Conservation (phyloP, 2,329 filamentous ascomycete genomes). For the Fusarium poae region DNA sequence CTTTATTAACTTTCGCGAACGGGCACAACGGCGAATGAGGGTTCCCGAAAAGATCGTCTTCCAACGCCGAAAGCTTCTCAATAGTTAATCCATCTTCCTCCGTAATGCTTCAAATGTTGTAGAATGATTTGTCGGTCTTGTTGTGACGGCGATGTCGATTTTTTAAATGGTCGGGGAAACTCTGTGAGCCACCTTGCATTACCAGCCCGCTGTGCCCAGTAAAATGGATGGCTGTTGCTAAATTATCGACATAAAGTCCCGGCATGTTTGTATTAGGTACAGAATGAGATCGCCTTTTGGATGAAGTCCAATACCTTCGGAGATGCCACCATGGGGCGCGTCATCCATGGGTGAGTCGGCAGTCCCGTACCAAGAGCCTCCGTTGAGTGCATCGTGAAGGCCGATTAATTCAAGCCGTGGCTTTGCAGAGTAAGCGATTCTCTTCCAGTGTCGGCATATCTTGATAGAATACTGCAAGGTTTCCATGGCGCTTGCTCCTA, state of each 20-base stretch:
- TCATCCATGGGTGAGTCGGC: conserved; percentile 7
- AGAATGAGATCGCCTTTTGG: conserved; percentile 2
- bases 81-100: conserved; percentile 14
- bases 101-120: conserved; percentile 3
- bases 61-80: conserved; percentile 3
- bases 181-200: conserved; percentile 19
- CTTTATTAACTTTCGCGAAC: background rate
- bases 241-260: conserved; percentile 10
- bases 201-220: background rate
- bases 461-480: background rate
- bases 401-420: background rate
- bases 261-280: conserved; percentile 12
- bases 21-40: background rate
- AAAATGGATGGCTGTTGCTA: background rate
- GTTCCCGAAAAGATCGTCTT: background rate
- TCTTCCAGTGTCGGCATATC: background rate
- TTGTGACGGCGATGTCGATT: conserved; percentile 5
- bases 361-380: background rate
- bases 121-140: background rate
- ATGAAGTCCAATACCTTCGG: conserved; percentile 8
- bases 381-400: background rate
- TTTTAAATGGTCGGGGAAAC: background rate
- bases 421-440: background rate
- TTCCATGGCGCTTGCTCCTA: background rate
- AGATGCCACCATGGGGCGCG: conserved; percentile 6